Base-by-base conservation (phyloP, 2,329 filamentous ascomycete species). In the Fusarium mundagurra region DNA sequence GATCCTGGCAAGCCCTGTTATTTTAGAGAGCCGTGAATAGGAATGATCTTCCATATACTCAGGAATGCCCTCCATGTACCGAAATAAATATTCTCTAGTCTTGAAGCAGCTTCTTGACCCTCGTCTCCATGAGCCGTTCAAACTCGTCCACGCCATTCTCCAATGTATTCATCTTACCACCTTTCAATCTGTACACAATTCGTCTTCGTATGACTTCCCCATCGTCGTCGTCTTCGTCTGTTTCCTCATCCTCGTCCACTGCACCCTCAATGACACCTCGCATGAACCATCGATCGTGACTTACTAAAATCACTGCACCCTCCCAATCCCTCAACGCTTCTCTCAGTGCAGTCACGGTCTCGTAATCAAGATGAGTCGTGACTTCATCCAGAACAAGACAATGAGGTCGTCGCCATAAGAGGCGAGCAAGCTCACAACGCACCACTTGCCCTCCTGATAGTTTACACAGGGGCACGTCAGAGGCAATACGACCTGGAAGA, bases 251-350 rank as follows among this genome's bases (percentile, higher is more conserved):
- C 22, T 84, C 83, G 8, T 82, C 84, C 47, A 86, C 47, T 13
- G 72, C 72, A 7, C 81, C 81, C 67, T 85, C 76, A 2, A 96
- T 86, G 0, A 93, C 93, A 6, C 90, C 91, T 51, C 92, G 88
- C 83, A 96, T 88, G 77, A 97, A 92, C 87, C 93, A 97, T 38
- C 94, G 87, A 80, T 97, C 94, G 84, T 97, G 94, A 41, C 91
- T 94, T 9, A 96, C 92, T 10, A 96, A 83, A 44, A 97, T 83
- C 8, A 96, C 88, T 0, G 93, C 94, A 1, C 94, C 94, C 63
- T 91, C 88, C 87, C 93, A 97, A 6, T 83, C 83, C 20, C 88
- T 86, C 71, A 97, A 81, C 5, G 92, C 92, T 31, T 89, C 86
- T 2, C 92, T 87, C 62, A 97, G 82, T 5, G 92, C 93, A 13